Evolutionary conservation across 805 yeast species (phyloP), one percentile per base, ranked within the genome.

Genomic region (Monosporozyma aerobia): DNA sequence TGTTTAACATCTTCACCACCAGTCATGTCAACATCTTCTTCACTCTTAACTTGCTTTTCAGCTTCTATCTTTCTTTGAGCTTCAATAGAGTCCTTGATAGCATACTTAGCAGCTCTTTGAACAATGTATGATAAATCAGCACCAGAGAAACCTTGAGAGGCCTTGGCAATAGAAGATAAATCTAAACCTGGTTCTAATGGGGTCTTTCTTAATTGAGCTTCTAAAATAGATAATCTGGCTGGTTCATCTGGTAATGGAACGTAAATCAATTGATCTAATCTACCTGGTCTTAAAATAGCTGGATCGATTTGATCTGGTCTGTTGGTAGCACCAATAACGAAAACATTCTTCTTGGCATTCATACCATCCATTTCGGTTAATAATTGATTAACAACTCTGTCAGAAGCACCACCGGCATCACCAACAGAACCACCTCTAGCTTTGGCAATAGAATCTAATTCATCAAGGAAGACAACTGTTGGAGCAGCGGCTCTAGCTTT

Each of bases 401-500:
- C 99, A 35, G 97, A 97, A 41, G 92, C 98, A 57, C 99, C 99
- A 56, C 99, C 99, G 48, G 97, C 97, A 67, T 92, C 99, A 56
- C 92, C 88, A 57, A 89, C 80, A 19, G 94, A 83, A 41, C 88
- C 95, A 71, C 99, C 99, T 81, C 99, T 87, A 71, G 94, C 98
- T 71, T 94, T 94, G 77, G 94, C 94, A 29, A 94, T 95, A 37
- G 98, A 95, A 71, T 92, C 99, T 73, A 92, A 78, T 78, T 94
- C 99, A 77, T 94, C 99, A 64, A 94, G 81, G 77, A 94, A 94
- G 43, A 94, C 98, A 57, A 94, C 99, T 44, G 98, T 92, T 64
- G 99, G 99, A 9, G 99, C 99, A 56, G 99, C 98, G 53, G 98
- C 98, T 72, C 98, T 84, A 22, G 98, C 98, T 73, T 92, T 92